phyloP scores from a whole-genome alignment of 208 protist species.

The Angomonas deanei region DNA sequence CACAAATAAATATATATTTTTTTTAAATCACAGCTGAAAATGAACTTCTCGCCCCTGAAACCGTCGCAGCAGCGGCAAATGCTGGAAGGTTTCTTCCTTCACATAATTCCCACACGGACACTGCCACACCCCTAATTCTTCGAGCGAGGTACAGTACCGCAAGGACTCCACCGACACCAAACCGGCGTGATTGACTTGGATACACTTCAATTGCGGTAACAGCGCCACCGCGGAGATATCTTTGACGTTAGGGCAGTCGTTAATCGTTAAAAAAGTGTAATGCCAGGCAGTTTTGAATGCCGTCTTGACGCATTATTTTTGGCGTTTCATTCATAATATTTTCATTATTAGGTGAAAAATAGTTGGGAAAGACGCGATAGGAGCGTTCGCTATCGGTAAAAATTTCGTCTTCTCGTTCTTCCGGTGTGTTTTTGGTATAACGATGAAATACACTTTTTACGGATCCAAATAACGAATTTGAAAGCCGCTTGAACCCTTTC shows the following conservation, averaged over 20 bases:
- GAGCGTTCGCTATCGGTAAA: background rate
- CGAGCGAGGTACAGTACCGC: background rate
- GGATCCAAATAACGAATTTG: background rate
- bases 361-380: background rate
- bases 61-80: background rate
- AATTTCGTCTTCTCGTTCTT: background rate
- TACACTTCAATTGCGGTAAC: background rate
- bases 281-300: background rate
- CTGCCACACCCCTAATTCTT: background rate
- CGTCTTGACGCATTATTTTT: too few relatives aligned
- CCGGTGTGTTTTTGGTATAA: background rate
- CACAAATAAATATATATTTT: too few relatives aligned
- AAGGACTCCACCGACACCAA: background rate
- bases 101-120: background rate
- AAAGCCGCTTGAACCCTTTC: background rate
- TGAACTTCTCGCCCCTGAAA: background rate
- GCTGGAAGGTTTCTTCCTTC: slow-evolving; percentile 8
- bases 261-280: background rate
- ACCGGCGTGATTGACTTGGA: background rate
- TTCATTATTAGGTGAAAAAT: background rate
- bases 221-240: background rate
- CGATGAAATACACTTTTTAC: background rate
- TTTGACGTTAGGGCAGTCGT: background rate
- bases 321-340: background rate
- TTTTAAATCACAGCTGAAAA: slow-evolving; percentile 6